A percentile compares a stretch with the other conserved stretches of the same genome.
These are phyloP conservation scores for Symbiotaphrina buchneri DNA, from an alignment of 495 filamentous ascomycete species.

Conservation along the genomic window DNA sequence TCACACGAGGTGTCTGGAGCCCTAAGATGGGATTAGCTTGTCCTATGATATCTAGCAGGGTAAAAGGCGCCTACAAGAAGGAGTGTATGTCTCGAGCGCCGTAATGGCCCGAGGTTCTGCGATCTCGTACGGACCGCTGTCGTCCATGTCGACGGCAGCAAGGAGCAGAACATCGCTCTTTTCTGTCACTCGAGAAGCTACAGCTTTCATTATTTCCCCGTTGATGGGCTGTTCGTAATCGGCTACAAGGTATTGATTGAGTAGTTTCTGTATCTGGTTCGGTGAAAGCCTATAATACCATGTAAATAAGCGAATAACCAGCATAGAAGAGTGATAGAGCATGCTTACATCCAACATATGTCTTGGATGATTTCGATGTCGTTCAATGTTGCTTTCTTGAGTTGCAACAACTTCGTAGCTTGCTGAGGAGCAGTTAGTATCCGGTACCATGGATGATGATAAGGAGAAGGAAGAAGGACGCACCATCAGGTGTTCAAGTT, in stretches of 20 bases:
- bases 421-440: slow-evolving; percentile 31
- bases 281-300: slow-evolving; percentile 52
- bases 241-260: slow-evolving; percentile 96
- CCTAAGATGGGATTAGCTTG: slow-evolving; percentile 19
- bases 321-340: not conserved
- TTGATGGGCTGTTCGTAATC: slow-evolving; percentile 99
- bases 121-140: slow-evolving; percentile 98
- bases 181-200: slow-evolving; percentile 89
- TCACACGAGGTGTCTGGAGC: slow-evolving; percentile 88
- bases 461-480: slow-evolving; percentile 6
- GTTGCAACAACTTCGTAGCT: slow-evolving; percentile 93
- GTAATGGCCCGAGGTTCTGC: slow-evolving; percentile 91
- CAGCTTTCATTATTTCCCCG: slow-evolving; percentile 99
- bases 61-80: slow-evolving; percentile 42
- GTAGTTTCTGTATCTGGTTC: slow-evolving; percentile 95
- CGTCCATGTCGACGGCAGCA: slow-evolving; percentile 93
- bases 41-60: not conserved
- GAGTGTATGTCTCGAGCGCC: slow-evolving; percentile 92
- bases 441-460: not conserved
- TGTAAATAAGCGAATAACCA: slow-evolving; percentile 4
- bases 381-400: slow-evolving; percentile 97
- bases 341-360: slow-evolving; percentile 95
- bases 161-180: slow-evolving; percentile 93
- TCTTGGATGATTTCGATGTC: slow-evolving; percentile 99
- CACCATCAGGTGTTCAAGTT: slow-evolving; percentile 97